Base-by-base conservation (phyloP, 345 rosid genomes). In the Arabidopsis suecica region DNA sequence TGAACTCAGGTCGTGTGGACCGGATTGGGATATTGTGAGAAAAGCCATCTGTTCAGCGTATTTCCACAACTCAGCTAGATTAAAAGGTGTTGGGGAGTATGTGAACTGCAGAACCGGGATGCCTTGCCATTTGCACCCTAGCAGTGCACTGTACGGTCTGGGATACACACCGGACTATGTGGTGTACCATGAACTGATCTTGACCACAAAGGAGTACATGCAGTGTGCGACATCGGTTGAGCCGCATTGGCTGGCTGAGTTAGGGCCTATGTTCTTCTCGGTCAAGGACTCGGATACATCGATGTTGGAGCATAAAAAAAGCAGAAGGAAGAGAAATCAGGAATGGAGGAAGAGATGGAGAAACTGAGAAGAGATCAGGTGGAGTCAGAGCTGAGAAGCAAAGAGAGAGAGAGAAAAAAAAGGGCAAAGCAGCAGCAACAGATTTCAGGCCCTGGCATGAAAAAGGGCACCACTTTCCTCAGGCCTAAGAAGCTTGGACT, bases 261-360 rank as follows among this genome's bases (percentile, higher is more conserved):
- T 95, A 9, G 99, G 99, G 23, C 98, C 99, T 2, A 90, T 95
- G 99, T 95, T 95, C 65, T 95, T 95, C 73, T 89, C 98, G 0
- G 96, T 92, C 7, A 95, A 95, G 80, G 99, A 92, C 12, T 92
- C 99, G 0, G 94, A 95, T 60, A 89, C 93, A 0, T 89, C 98
- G 1, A 80, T 92, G 90, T 63, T 89, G 80, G 99, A 90, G 82
- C 99, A 92, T 77, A 95, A 90, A 80, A 92, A 87, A 95, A 79
- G 74, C 95, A 95, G 80, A 92, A 92, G 82, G 89, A 89, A 73
- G 94, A 86, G 57, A 95, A 92, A 79, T 83, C 96, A 1, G 96
- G 94, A 0, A 92, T 92, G 99, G 99, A 92, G 77, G 94, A 88
- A 86, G 98, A 92, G 69, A 89, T 90, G 97, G 99, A 92, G 67